Evolutionary conservation across 192 early-diverging fungal species (phyloP).

Genomic region (Backusella parvicylindrica): DNA sequence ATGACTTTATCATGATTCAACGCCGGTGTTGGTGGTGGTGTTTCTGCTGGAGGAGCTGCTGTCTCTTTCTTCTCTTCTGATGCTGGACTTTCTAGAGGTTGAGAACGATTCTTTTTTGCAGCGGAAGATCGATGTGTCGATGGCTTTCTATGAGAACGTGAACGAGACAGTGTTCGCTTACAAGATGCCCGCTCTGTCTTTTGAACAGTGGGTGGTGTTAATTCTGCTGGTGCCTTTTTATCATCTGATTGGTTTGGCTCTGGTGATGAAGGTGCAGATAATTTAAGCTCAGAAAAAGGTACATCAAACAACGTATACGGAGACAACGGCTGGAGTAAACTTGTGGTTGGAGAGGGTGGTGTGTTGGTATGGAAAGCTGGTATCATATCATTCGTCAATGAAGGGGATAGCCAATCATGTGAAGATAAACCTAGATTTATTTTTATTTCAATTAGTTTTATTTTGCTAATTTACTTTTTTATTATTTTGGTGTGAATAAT

Average conservation of each 20-base stretch:
- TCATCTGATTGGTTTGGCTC: slow-evolving; percentile 12
- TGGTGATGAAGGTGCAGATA: slow-evolving; percentile 20
- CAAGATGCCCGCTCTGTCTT: slow-evolving; percentile 1
- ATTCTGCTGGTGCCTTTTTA: background rate
- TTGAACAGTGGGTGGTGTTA: background rate
- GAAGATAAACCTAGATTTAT: slow-evolving; percentile 2
- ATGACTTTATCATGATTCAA: slow-evolving; percentile 33
- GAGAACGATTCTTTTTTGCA: slow-evolving; percentile 24
- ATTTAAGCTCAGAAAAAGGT: slow-evolving; percentile 23
- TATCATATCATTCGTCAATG: background rate
- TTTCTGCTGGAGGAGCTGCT: background rate
- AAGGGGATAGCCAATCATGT: slow-evolving; percentile 7
- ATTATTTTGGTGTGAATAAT: background rate
- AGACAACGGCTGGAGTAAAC: slow-evolving; percentile 8
- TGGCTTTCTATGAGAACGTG: slow-evolving; percentile 1
- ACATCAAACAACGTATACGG: slow-evolving; percentile 21
- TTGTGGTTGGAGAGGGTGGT: slow-evolving; percentile 12
- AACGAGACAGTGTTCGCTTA: slow-evolving; percentile 5
- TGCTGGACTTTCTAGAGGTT: background rate
- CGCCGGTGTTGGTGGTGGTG: background rate
- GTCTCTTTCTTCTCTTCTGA: background rate
- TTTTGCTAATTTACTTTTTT: background rate
- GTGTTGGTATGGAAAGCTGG: background rate
- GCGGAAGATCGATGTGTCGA: background rate
- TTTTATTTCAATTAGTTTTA: slow-evolving; percentile 1